Evolutionary conservation across 2,329 filamentous ascomycete genomes (phyloP), one percentile per base, ranked within the genome.

Genomic region (Dactylella cylindrospora): DNA sequence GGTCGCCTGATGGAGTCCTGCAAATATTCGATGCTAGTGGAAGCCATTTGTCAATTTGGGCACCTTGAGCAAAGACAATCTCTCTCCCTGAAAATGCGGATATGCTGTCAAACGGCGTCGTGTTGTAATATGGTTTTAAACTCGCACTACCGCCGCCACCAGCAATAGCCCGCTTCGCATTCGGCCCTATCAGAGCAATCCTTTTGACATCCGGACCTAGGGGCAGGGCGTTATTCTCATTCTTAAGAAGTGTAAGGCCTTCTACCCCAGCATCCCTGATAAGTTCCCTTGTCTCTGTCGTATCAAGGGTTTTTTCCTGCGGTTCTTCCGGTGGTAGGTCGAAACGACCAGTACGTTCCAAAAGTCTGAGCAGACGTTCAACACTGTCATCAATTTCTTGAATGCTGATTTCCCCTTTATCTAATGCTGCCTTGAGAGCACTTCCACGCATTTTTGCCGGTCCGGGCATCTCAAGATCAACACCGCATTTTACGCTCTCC

Each of bases 161-260:
- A n/a, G 81, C 82, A 65, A 86, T 84, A 0, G 83, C 80, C 50
- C 82, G 75, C 69, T 84, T 84, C 1, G 82, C 85, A 80, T 89
- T 88, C 1, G 85, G 85, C 0, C 86, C 86, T 66, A 89, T 86
- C 9, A 89, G 81, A 3, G 84, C 84, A 52, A 88, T 77, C 3
- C 79, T 76, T 69, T 84, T 86, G 65, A 77, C 78, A 33, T 57
- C 55, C 12, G 65, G 45, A 17, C 15, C 41, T 0, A 83, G 66
- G 0, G 80, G 80, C 5, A 83, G 73, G 2, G 74, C 68, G 9
- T 74, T 71, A 31, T 80, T 72, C 50, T 80, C 78, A 67, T 83
- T 83, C 70, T 83, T 80, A 0, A 83, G 74, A 6, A 83, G 73
- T 2, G 83, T 76, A 28, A 83, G 82, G 19, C 83, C 83, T 70